These are phyloP conservation scores for Lentinula raphanica DNA, from an alignment of 768 basidiomycete genomes.

Conservation along the genomic window DNA sequence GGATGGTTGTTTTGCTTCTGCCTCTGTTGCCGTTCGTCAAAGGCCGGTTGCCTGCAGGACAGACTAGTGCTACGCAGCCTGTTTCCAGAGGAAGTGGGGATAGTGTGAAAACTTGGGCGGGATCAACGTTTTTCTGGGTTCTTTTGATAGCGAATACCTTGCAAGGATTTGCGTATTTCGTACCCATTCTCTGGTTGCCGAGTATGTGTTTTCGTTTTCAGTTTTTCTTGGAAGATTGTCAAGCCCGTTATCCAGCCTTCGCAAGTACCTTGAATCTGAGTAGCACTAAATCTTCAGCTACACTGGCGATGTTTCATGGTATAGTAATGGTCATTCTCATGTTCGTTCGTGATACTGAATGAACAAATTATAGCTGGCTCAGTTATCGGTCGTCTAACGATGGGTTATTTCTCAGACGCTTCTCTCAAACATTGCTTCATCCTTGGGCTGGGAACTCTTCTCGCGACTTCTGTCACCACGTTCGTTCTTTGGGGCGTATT, in stretches of 20 bases:
- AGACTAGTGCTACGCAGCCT: slow-evolving; percentile 12
- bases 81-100: slow-evolving; percentile 6
- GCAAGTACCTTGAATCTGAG: slow-evolving; percentile 15
- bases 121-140: slow-evolving; percentile 18
- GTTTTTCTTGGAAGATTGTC: neutral
- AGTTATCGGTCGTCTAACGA: slow-evolving; percentile 17
- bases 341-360: slow-evolving; percentile 9
- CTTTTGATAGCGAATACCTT: slow-evolving; percentile 18
- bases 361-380: slow-evolving; percentile 13
- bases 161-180: slow-evolving; percentile 23
- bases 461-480: slow-evolving; percentile 17
- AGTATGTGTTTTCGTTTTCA: slow-evolving; percentile 11
- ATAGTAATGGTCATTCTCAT: neutral
- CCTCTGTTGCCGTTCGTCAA: slow-evolving; percentile 22
- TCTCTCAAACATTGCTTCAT: slow-evolving; percentile 14
- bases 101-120: slow-evolving; percentile 13
- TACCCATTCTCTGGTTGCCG: slow-evolving; percentile 22
- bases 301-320: slow-evolving; percentile 21
- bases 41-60: slow-evolving; percentile 18
- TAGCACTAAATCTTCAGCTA: slow-evolving; percentile 12
- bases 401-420: slow-evolving; percentile 23
- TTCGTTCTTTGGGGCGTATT: slow-evolving; percentile 27
- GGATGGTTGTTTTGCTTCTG: slow-evolving; percentile 13
- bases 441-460: slow-evolving; percentile 15
- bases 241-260: slow-evolving; percentile 15